Base-by-base conservation (phyloP, 208 protist species). In the Trypanosomatidae sp. region DNA sequence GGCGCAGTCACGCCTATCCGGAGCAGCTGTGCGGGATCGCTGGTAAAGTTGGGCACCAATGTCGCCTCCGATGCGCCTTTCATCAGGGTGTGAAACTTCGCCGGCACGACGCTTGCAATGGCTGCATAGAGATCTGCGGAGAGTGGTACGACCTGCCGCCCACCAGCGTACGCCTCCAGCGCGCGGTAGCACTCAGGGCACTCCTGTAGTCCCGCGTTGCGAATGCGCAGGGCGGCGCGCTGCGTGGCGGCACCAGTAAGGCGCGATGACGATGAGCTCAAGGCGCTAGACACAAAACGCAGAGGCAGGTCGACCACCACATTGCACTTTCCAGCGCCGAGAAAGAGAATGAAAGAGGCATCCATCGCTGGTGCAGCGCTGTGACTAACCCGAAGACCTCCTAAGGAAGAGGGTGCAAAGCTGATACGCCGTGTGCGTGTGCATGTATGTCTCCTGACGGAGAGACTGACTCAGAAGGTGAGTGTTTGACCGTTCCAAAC, bases 21-120 rank as follows among this genome's bases (percentile, higher is more conserved):
- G 56, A 80, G 58, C 52, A 82, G 68, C 49, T 73, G 69, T 3
- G 69, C 78, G 22, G 78, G 72, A 33, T 78, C 69, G 36, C 46
- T 72, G 0, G 80, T 75, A 69, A 82, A 88, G 71, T 88, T 81
- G 22, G 83, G 83, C 55, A 88, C 30, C 12, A 88, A 55, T 60
- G 71, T 78, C 13, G 77, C 83, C 66, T 79, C 79, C 13, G 71
- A 62, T 33, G 73, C 73, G 36, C 41, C 44, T 19, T 50, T 30
- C 39, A 88, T 60, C 33, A 77, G 50, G n/a, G 52, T 17, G 28
- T 67, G 73, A 25, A 74, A 65, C 33, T 44, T 64, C 36, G 66
- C 33, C 43, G 83, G 79, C 6, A 84, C 71, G 5, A 75, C 47
- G 9, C 49, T 47, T 7, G 52, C 69, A 19, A 85, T 73, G 17